phyloP scores from a whole-genome alignment of 441 rosid genomes.

The Mallotus repandus region DNA sequence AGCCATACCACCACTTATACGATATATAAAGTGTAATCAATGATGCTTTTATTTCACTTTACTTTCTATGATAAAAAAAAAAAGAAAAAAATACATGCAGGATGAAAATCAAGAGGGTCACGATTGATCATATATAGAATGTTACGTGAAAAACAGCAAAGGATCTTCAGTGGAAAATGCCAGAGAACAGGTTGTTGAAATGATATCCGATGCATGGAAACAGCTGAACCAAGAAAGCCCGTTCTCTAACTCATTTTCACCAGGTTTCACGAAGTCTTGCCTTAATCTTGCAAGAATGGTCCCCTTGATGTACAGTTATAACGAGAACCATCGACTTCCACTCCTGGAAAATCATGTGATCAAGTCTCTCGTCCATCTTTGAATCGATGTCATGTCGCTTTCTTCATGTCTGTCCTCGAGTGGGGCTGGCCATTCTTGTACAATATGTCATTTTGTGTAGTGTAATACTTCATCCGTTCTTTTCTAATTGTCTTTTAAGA shows the following conservation, averaged over 20 bases:
- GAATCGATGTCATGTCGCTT: not conserved
- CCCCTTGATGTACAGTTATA: slow-evolving; percentile 51
- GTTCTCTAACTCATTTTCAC: slow-evolving; percentile 30
- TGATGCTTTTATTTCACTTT: too few species aligned
- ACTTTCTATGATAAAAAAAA: not conserved
- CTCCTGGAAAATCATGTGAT: slow-evolving; percentile 37
- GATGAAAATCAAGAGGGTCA: slow-evolving; percentile 45
- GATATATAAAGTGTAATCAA: too few species aligned
- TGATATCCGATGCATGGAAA: slow-evolving; percentile 53
- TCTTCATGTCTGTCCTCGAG: too few species aligned
- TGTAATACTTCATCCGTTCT: too few species aligned
- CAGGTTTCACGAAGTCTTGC: slow-evolving; percentile 34
- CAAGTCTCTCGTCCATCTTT: slow-evolving; percentile 20
- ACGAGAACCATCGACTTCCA: slow-evolving; percentile 38
- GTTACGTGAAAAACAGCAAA: slow-evolving; percentile 36
- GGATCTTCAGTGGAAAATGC: slow-evolving; percentile 32
- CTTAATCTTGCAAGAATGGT: slow-evolving; percentile 61
- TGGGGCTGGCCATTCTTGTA: too few species aligned
- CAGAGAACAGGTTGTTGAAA: slow-evolving; percentile 21
- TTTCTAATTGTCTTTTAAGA: too few species aligned
- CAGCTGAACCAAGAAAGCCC: slow-evolving; percentile 40
- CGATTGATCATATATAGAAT: slow-evolving; percentile 55
- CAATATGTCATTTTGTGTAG: too few species aligned
- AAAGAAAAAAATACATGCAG: slow-evolving; percentile 15
- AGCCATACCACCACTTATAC: too few species aligned